Conservation (phyloP, 2,329 filamentous ascomycete species). For the Microsporum ferrugineum region DNA sequence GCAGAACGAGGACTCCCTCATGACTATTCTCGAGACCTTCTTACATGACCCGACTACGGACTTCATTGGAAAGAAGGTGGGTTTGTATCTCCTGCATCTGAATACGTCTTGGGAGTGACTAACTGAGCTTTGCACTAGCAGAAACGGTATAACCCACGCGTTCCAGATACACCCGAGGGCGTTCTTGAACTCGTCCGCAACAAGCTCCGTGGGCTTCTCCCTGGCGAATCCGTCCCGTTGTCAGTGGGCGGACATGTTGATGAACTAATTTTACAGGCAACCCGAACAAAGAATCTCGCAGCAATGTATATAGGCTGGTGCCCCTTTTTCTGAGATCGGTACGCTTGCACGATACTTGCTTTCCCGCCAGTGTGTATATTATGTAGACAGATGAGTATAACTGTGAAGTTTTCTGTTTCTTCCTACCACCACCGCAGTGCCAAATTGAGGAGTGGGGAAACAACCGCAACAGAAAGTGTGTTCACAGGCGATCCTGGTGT, state of each 20-base stretch:
- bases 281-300: conserved; percentile 64
- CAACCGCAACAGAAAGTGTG: too few species aligned
- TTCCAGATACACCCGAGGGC: conserved; percentile 59
- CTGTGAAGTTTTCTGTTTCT: not conserved
- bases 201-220: conserved; percentile 74
- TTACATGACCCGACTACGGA: conserved; percentile 95
- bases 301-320: conserved; percentile 95
- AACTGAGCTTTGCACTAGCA: conserved; percentile 20
- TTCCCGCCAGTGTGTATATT: not conserved
- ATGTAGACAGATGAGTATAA: not conserved
- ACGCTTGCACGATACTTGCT: not conserved
- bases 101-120: not conserved
- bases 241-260: conserved; percentile 97
- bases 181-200: conserved; percentile 81
- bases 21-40: conserved; percentile 95
- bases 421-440: not conserved
- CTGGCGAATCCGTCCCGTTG: conserved; percentile 80
- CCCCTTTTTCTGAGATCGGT: conserved; percentile 11
- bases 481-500: too few species aligned
- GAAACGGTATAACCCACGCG: conserved; percentile 40
- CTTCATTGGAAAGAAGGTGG: conserved; percentile 61
- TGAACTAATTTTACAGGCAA: conserved; percentile 79
- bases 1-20: conserved; percentile 88
- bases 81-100: not conserved
- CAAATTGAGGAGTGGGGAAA: not conserved